Percentiles rank a stretch among this genome's conserved stretches.
Evolutionary conservation across 495 filamentous ascomycete genomes (phyloP).

Genomic region (Achaetomiella virescens): DNA sequence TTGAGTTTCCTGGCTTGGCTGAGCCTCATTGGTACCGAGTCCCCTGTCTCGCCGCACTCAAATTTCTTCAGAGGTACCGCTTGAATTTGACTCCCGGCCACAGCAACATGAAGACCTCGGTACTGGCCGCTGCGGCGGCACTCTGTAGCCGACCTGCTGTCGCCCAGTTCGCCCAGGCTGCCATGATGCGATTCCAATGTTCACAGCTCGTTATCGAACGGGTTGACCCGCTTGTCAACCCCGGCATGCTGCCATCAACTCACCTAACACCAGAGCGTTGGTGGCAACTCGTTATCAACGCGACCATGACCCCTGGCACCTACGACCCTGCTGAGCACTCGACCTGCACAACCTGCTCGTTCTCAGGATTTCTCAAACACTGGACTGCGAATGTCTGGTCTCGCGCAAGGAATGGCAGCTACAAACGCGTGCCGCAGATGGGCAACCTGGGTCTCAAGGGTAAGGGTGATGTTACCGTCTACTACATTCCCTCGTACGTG

Average conservation of each 20-base stretch:
- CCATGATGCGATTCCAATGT: slow-evolving; percentile 45
- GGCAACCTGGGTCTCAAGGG: slow-evolving; percentile 27
- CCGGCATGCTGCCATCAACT: slow-evolving; percentile 31
- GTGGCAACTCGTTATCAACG: slow-evolving; percentile 32
- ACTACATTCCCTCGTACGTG: slow-evolving; percentile 38
- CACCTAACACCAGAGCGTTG: slow-evolving; percentile 38
- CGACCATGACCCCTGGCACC: slow-evolving; percentile 21
- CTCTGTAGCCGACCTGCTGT: slow-evolving; percentile 24
- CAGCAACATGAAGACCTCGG: slow-evolving; percentile 24
- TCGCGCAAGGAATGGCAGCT: slow-evolving; percentile 40
- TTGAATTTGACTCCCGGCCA: no score
- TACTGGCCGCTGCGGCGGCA: slow-evolving; percentile 27
- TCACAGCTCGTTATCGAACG: slow-evolving; percentile 40
- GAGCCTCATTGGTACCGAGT: no score
- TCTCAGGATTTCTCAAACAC: slow-evolving; percentile 34
- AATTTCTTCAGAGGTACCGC: no score
- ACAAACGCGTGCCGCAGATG: slow-evolving; percentile 40
- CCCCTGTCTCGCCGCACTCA: no score
- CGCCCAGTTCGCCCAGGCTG: slow-evolving; percentile 18
- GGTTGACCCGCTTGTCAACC: slow-evolving; percentile 40
- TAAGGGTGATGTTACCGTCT: slow-evolving; percentile 35
- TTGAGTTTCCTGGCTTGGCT: no score
- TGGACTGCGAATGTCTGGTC: slow-evolving; percentile 40
- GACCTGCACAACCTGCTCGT: slow-evolving; percentile 29
- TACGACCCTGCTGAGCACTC: slow-evolving; percentile 22